Base-by-base conservation (phyloP, 2,329 filamentous ascomycete genomes). In the Zasmidium angulare region DNA sequence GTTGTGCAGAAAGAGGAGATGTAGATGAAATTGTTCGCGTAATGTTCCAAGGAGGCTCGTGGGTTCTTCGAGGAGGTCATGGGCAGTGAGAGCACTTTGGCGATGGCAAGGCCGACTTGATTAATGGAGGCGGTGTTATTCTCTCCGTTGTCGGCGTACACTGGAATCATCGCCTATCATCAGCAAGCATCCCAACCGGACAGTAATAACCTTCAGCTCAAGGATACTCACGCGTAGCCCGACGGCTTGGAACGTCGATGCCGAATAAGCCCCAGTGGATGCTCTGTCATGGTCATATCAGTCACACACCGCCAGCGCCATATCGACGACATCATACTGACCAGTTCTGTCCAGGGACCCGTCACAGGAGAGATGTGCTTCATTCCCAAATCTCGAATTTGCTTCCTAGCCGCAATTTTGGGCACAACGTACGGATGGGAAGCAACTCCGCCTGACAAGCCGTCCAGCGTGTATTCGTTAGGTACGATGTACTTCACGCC, bases 231-330 rank as follows among this genome's bases (percentile, higher is more conserved):
- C 36, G 71, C 10, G 26, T 40, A 21, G 53, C 19, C 46, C 6
- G 50, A 22, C 49, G 48, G 21, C 26, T 2, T 56, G 36, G 26
- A 14, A 69, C 29, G 53, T 70, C 58, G 54, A 75, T 65, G 17
- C 72, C 73, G 53, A 84, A 69, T 50, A 82, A 77, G 17, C 53
- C 56, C n/a, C 6, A 17, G 26, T 19, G 17, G 49, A 51, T 51
- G 49, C 49, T 51, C 49, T 31, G 29, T n/a, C n/a, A n/a, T n/a
- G n/a, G n/a, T n/a, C n/a, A n/a, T n/a, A n/a, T n/a, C 29, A 36
- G 29, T 36, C 29, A 36, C 14, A 36, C 29, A 36, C n/a, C 22
- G 23, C 17, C 19, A 72, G 14, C 79, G 78, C 81, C 79, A 83
- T 58, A 71, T 12, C 26, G 26, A 55, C 47, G 19, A 54, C 53